These are phyloP conservation scores for Auriscalpium orientale DNA, from an alignment of 768 basidiomycete species.

Conservation along the genomic window DNA sequence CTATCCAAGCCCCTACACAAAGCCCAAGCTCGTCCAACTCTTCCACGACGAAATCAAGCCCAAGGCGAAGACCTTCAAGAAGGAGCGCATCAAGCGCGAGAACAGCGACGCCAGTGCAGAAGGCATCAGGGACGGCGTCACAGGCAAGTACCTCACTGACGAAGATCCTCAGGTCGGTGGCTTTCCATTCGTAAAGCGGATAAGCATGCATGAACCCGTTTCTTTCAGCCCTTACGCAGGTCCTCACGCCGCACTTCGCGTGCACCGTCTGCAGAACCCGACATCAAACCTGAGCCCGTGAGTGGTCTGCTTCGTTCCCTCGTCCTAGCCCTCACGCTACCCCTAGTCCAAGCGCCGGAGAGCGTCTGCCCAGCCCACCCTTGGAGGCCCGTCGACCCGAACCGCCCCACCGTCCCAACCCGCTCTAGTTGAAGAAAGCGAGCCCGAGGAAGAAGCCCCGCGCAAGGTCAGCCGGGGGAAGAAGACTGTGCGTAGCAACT, in stretches of 20 bases:
- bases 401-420: conserved; percentile 33
- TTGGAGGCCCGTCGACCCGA: conserved; percentile 40
- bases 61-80: conserved; percentile 48
- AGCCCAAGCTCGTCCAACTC: conserved; percentile 66
- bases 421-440: conserved; percentile 62
- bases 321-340: conserved; percentile 10
- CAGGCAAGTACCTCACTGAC: conserved; percentile 61
- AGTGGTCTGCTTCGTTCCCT: conserved; percentile 17
- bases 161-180: conserved; percentile 37
- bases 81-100: conserved; percentile 55
- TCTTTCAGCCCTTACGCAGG: conserved; percentile 32
- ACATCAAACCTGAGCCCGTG: conserved; percentile 46
- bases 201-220: conserved; percentile 16
- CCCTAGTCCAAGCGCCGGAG: conserved; percentile 68
- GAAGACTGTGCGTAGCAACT: conserved; percentile 40
- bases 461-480: conserved; percentile 55
- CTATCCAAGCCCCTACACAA: conserved; percentile 69
- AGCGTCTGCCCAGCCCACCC: conserved; percentile 67
- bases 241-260: conserved; percentile 62
- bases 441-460: conserved; percentile 57
- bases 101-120: conserved; percentile 73
- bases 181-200: conserved; percentile 4
- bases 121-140: conserved; percentile 77
- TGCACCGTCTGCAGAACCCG: conserved; percentile 37
- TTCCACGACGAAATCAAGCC: conserved; percentile 73